phyloP scores from a whole-genome alignment of 257 asterid species.

The Cordia subcordata region DNA sequence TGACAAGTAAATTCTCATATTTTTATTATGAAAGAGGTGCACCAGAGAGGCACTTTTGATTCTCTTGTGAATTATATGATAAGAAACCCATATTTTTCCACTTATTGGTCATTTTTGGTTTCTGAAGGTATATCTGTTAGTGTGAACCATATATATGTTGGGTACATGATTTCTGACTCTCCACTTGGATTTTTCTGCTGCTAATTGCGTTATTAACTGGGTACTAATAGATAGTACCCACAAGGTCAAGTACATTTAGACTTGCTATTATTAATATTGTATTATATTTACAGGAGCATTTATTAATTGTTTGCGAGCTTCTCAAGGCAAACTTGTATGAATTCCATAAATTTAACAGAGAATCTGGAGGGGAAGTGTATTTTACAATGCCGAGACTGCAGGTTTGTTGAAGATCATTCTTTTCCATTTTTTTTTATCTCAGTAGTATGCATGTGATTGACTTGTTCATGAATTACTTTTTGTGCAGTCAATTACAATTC shows the following conservation, averaged over 20 bases:
- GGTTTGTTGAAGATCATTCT: constrained; percentile 26
- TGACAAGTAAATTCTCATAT: too few species aligned
- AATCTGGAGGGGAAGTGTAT: constrained; percentile 84
- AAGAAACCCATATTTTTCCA: too few species aligned
- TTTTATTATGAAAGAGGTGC: too few species aligned
- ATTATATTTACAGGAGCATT: constrained; percentile 53
- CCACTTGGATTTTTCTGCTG: too few species aligned
- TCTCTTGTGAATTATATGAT: too few species aligned
- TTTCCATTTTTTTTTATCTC: background rate
- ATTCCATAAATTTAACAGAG: constrained; percentile 71
- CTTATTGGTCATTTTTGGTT: too few species aligned
- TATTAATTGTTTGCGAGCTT: constrained; percentile 72
- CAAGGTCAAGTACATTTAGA: background rate
- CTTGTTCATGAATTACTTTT: constrained; percentile 3
- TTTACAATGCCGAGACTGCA: constrained; percentile 80
- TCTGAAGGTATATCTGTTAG: too few species aligned
- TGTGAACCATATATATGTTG: too few species aligned
- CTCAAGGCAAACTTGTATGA: constrained; percentile 75
- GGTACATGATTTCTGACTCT: too few species aligned
- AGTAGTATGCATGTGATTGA: background rate
- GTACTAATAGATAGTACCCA: too few species aligned
- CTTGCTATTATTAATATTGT: background rate
- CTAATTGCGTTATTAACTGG: too few species aligned
- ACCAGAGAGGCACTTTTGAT: too few species aligned
- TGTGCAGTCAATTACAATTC: constrained; percentile 67